These are phyloP conservation scores for Ramaria rubella DNA, from an alignment of 768 basidiomycete species.

Conservation along the genomic window DNA sequence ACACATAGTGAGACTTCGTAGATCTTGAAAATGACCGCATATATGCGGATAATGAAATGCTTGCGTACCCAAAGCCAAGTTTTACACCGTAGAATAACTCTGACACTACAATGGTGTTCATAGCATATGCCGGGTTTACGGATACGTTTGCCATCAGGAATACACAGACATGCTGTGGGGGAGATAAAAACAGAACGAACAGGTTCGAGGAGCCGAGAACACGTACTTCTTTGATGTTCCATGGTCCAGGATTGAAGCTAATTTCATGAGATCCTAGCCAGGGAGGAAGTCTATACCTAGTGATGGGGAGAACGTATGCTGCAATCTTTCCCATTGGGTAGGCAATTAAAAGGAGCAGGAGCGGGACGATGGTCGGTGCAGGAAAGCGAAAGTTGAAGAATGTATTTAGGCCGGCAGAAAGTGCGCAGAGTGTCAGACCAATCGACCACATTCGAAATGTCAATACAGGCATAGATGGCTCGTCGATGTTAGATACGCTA, in stretches of 20 bases:
- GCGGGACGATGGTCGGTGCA: constrained; percentile 32
- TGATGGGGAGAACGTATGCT: constrained; percentile 33
- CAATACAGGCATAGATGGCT: constrained; percentile 41
- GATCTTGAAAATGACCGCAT: neutral
- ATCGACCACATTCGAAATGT: constrained; percentile 37
- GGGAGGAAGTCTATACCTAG: constrained; percentile 20
- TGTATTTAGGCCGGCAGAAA: constrained; percentile 32
- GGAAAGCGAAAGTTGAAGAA: constrained; percentile 41
- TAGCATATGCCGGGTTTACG: constrained; percentile 30
- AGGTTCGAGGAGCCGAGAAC: neutral
- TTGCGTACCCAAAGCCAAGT: constrained; percentile 26
- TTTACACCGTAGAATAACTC: constrained; percentile 31
- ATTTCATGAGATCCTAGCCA: constrained; percentile 25
- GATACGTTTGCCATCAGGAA: constrained; percentile 36
- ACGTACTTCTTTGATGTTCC: constrained; percentile 31
- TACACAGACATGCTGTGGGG: constrained; percentile 30
- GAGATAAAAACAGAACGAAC: neutral
- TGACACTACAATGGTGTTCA: constrained; percentile 32
- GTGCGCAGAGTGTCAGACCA: constrained; percentile 30
- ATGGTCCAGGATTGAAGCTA: constrained; percentile 39
- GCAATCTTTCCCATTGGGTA: constrained; percentile 38
- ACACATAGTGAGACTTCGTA: neutral
- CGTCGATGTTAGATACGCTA: constrained; percentile 43
- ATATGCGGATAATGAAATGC: neutral
- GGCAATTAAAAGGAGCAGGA: constrained; percentile 33